Base-by-base conservation (phyloP, 805 yeast species). In the Yarrowia porcina region DNA sequence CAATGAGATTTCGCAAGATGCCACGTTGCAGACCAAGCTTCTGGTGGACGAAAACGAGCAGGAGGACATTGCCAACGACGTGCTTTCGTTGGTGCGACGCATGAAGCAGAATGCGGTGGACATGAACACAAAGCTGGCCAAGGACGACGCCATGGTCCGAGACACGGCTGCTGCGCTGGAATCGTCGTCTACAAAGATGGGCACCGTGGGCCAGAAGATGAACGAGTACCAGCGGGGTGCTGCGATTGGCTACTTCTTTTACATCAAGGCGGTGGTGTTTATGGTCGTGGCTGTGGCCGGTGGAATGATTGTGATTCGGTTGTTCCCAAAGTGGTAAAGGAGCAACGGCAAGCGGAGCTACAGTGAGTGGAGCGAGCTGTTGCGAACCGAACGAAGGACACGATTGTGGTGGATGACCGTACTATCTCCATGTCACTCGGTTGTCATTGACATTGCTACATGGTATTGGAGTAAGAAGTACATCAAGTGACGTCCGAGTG, bases 81-180 rank as follows among this genome's bases (percentile, higher is more conserved):
- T 84, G 54, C 69, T 79, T 3, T 78, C 75, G 18, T 76, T 84
- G 72, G 84, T 85, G 0, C 68, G 76, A 8, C 72, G 75, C 8
- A 76, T 84, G 66, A 82, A 80, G 65, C 70, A 72, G 25, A 80
- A 83, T 18, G 86, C 87, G 0, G 66, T 76, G 30, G 67, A 69
- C 7, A 76, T 82, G 76, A 66, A 70, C 69, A 64, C 79, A 69
- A 75, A 77, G 67, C 68, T 77, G n/a, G 70, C 70, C 25, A 61
- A 67, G 20, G 80, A 77, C 64, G 65, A 64, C 11, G 72, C 70
- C 25, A 71, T 75, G 7, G 74, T 77, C 13, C 64, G 65, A 30
- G 63, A 70, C 3, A 73, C 80, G 0, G 65, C 71, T n/a, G 71
- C 68, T 8, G 74, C 79, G 4, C 63, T 77, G 36, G 71, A 73